Percentiles rank a stretch among this genome's conserved stretches.
These are phyloP conservation scores for Sporisorium sorghi DNA, from an alignment of 1,284 basidiomycete species.

Conservation along the genomic window DNA sequence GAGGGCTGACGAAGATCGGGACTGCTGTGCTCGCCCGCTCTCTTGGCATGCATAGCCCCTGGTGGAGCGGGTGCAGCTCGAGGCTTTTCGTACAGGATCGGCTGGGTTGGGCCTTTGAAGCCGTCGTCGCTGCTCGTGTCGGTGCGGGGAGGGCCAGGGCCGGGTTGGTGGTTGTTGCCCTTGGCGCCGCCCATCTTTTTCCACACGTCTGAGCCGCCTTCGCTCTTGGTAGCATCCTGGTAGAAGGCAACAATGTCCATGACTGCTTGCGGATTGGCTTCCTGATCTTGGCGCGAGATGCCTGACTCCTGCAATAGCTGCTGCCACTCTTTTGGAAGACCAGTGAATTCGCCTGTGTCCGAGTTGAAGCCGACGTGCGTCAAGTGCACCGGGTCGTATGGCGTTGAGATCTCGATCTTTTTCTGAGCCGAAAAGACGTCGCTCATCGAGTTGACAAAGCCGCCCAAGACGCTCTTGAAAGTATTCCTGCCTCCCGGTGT, in stretches of 20 bases:
- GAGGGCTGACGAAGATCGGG: slow-evolving; percentile 33
- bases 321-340: slow-evolving; percentile 98
- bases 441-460: slow-evolving; percentile 69
- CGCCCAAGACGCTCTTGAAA: slow-evolving; percentile 69
- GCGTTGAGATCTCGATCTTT: slow-evolving; percentile 93
- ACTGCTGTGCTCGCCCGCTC: slow-evolving; percentile 16
- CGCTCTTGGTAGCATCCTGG: slow-evolving; percentile 75
- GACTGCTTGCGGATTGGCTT: slow-evolving; percentile 96
- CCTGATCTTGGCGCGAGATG: slow-evolving; percentile 93
- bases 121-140: slow-evolving; percentile 44
- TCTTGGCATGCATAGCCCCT: slow-evolving; percentile 25
- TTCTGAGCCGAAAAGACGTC: slow-evolving; percentile 84
- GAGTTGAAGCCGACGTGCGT: slow-evolving; percentile 99
- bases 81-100: slow-evolving; percentile 53
- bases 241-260: slow-evolving; percentile 99
- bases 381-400: slow-evolving; percentile 98
- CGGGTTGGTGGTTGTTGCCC: slow-evolving; percentile 19
- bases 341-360: slow-evolving; percentile 90
- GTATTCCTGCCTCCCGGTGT: slow-evolving; percentile 53
- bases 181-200: slow-evolving; percentile 67
- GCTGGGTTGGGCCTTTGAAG: slow-evolving; percentile 24
- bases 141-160: slow-evolving; percentile 36
- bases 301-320: slow-evolving; percentile 95
- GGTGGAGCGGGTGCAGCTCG: slow-evolving; percentile 54
- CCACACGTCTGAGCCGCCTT: slow-evolving; percentile 68